These are phyloP conservation scores for Umbelopsis ramanniana DNA, from an alignment of 192 early-diverging fungal species.

Conservation along the genomic window DNA sequence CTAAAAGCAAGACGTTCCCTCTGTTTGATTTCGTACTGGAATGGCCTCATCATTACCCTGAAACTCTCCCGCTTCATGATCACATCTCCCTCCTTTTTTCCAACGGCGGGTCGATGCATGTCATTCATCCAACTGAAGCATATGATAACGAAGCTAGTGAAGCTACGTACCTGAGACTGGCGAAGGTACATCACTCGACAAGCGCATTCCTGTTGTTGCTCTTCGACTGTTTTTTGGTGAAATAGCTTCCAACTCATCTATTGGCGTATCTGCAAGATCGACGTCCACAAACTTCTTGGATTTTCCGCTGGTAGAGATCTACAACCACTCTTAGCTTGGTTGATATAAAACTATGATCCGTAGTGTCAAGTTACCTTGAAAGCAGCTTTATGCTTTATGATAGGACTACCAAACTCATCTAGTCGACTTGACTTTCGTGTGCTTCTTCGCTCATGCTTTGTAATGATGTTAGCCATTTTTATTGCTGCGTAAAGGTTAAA, in stretches of 20 bases:
- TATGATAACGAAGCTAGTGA: background rate
- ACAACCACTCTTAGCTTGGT: too few species aligned
- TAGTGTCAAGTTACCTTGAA: background rate
- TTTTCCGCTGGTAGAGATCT: background rate
- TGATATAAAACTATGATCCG: too few species aligned
- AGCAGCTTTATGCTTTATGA: constrained; percentile 4
- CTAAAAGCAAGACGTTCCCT: too few species aligned
- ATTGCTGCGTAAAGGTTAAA: background rate
- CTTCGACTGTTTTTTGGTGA: background rate
- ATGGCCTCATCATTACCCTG: too few species aligned
- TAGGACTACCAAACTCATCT: constrained; percentile 5
- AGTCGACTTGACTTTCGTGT: background rate
- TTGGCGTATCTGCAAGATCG: background rate
- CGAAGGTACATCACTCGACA: background rate
- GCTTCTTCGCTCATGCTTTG: background rate
- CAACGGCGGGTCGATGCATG: background rate
- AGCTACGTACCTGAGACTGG: background rate
- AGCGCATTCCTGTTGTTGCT: background rate
- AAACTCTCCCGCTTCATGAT: too few species aligned
- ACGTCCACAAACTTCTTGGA: background rate
- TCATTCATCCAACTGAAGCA: background rate
- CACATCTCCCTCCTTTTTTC: background rate
- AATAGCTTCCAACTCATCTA: background rate
- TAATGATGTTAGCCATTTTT: background rate
- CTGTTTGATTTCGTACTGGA: too few species aligned